These are phyloP conservation scores for Pseudocercospora macadamiae DNA, from an alignment of 2,329 filamentous ascomycete genomes.

Conservation along the genomic window DNA sequence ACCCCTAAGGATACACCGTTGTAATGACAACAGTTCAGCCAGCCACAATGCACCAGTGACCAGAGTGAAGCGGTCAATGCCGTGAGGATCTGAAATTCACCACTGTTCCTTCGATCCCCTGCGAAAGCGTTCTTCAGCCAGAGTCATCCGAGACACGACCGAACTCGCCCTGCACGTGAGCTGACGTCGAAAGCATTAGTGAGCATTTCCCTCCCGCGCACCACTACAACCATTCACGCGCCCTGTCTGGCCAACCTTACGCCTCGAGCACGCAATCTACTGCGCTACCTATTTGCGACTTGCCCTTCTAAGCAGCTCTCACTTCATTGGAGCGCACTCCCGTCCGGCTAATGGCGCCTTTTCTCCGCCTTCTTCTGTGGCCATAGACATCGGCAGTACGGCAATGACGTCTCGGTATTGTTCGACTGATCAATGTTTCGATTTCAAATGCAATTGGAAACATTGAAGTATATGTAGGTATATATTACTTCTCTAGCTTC, in stretches of 20 bases:
- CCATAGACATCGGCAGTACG: slow-evolving; percentile 10
- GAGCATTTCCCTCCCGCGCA: not conserved
- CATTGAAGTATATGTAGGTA: slow-evolving; percentile 13
- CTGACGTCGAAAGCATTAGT: not conserved
- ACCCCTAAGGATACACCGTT: slow-evolving; percentile 1
- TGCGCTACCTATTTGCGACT: too few relatives aligned
- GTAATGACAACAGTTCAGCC: slow-evolving; percentile 1
- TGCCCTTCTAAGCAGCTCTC: slow-evolving; percentile 13
- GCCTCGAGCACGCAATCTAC: slow-evolving; percentile 18
- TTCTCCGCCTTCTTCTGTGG: slow-evolving; percentile 5
- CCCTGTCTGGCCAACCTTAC: not conserved
- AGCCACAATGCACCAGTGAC: not conserved
- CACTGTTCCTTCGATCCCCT: not conserved
- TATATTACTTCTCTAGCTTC: not conserved
- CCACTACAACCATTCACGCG: not conserved
- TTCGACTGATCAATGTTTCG: slow-evolving; percentile 14
- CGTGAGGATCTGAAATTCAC: not conserved
- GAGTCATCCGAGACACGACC: not conserved
- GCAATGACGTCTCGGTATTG: slow-evolving; percentile 17
- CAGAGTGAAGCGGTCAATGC: not conserved
- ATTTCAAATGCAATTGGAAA: slow-evolving; percentile 19
- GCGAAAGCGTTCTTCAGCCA: not conserved
- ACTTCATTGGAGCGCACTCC: slow-evolving; percentile 16
- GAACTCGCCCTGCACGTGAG: not conserved
- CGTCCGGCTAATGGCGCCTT: slow-evolving; percentile 1